A percentile compares a stretch with the other conserved stretches of the same genome.
Evolutionary conservation across 371 early-diverging fungal genomes (phyloP).

Genomic region (Mucor velutinosus): DNA sequence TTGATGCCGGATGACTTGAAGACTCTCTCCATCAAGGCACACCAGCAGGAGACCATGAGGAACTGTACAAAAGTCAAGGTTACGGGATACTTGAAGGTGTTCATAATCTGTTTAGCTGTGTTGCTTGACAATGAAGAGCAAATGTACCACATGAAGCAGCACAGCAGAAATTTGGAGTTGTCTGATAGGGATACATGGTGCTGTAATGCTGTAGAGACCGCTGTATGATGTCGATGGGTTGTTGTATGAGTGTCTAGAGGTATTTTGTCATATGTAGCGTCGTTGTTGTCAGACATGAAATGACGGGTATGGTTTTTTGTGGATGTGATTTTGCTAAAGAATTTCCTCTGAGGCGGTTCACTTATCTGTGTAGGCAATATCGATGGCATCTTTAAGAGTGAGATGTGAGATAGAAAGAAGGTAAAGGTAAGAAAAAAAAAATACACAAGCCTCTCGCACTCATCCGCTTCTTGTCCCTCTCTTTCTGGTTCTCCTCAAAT

Average conservation of each 20-base stretch:
- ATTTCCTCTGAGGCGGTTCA: conserved; percentile 10
- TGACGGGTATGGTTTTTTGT: conserved; percentile 5
- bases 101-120: conserved; percentile 77
- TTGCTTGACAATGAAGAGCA: conserved; percentile 83
- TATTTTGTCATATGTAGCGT: background rate
- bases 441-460: background rate
- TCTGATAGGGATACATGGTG: conserved; percentile 23
- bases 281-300: background rate
- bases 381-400: conserved; percentile 3
- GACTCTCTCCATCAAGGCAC: conserved; percentile 38
- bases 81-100: conserved; percentile 73
- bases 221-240: background rate
- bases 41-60: conserved; percentile 65
- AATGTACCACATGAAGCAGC: conserved; percentile 78
- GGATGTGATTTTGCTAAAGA: conserved; percentile 13
- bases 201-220: background rate
- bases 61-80: conserved; percentile 84
- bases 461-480: background rate
- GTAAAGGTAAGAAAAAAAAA: background rate
- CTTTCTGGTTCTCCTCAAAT: too few species aligned
- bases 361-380: background rate
- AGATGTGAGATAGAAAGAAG: background rate
- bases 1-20: conserved; percentile 52
- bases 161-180: conserved; percentile 43
- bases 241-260: background rate